A percentile compares a stretch with the other conserved stretches of the same genome.
Conservation (phyloP, 805 yeast genomes). For the Dipodascus albidus region DNA sequence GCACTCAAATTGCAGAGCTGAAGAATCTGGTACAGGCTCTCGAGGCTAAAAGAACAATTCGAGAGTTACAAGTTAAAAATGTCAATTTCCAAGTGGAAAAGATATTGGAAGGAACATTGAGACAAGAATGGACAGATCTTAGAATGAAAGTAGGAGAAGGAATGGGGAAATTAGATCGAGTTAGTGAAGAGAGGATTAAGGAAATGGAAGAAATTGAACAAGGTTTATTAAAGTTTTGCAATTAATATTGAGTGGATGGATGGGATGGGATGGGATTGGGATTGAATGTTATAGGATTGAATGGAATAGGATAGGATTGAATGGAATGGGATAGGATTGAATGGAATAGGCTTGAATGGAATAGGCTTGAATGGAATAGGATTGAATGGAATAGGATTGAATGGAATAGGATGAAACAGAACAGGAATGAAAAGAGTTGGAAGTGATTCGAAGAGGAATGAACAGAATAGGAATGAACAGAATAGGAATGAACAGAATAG, state of each 20-base stretch:
- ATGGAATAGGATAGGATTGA: background rate
- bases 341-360: background rate
- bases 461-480: no score
- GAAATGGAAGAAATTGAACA: background rate
- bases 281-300: background rate
- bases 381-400: background rate
- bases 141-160: conserved; percentile 3
- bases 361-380: background rate
- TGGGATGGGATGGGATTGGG: background rate
- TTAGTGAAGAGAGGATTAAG: conserved; percentile 2
- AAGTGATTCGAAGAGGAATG: no score
- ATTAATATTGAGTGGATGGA: background rate
- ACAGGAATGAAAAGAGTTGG: no score
- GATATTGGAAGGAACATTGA: conserved; percentile 4
- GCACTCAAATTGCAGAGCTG: background rate
- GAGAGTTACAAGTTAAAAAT: background rate
- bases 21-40: background rate
- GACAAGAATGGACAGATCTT: background rate
- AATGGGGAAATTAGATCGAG: background rate
- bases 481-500: no score
- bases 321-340: background rate
- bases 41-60: background rate
- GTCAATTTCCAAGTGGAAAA: conserved; percentile 7
- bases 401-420: no score
- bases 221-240: background rate